Percentiles rank a stretch among this genome's conserved stretches.
phyloP scores from a whole-genome alignment of 2,329 filamentous ascomycete genomes.

The Trichoderma sp. region DNA sequence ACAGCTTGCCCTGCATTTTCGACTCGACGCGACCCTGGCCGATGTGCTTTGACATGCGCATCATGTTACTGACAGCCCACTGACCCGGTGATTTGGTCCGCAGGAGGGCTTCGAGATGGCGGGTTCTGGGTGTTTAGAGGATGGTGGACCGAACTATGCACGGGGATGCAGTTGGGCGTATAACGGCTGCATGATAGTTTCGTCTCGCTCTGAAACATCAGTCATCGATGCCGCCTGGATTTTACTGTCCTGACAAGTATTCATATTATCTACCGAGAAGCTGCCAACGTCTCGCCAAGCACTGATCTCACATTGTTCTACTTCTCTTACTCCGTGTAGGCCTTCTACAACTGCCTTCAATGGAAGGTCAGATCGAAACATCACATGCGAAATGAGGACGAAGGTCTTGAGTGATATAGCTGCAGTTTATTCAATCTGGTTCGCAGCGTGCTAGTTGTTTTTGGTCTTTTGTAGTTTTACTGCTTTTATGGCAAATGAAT shows the following conservation, averaged over 20 bases:
- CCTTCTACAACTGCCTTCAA: no score
- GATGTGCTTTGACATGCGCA: not conserved
- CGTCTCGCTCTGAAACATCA: not conserved
- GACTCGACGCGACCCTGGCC: not conserved
- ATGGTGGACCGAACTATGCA: not conserved
- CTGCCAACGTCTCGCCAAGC: no score
- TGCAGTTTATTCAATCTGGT: conserved; percentile 24
- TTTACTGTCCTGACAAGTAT: no score
- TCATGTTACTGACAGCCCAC: not conserved
- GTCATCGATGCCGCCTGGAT: no score
- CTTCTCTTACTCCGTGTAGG: no score
- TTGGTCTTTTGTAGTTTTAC: conserved; percentile 15
- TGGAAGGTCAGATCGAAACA: no score
- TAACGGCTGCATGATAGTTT: not conserved
- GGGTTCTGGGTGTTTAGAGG: not conserved
- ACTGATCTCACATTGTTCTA: no score
- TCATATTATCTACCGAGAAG: no score
- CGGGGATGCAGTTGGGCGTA: conserved; percentile 1
- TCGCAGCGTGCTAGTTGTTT: conserved; percentile 15
- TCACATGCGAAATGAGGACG: not conserved
- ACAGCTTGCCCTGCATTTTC: not conserved
- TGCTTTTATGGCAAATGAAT: conserved; percentile 25
- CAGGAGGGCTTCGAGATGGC: conserved; percentile 1
- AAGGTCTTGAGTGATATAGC: not conserved
- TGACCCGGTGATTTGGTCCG: not conserved